phyloP scores from a whole-genome alignment of 768 basidiomycete species.

The Auricularia cornea region DNA sequence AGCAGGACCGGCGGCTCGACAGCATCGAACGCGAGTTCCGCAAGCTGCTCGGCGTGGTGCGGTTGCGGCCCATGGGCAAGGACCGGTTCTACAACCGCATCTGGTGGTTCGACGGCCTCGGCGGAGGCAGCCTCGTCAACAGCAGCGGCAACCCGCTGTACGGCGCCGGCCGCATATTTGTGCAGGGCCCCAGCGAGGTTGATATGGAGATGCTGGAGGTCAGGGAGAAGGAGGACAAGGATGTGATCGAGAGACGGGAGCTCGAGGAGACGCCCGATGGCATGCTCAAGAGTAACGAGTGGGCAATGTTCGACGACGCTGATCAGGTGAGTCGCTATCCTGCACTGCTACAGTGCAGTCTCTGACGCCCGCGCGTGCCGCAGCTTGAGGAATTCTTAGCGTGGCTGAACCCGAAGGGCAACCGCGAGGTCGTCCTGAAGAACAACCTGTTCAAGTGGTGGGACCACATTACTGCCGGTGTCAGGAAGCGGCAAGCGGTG shows the following conservation, averaged over 20 bases:
- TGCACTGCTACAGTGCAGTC: background rate
- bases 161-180: slow-evolving; percentile 81
- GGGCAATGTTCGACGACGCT: slow-evolving; percentile 82
- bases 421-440: slow-evolving; percentile 77
- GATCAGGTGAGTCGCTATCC: slow-evolving; percentile 60
- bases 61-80: slow-evolving; percentile 81
- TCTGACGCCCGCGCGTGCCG: slow-evolving; percentile 7
- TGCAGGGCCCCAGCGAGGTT: slow-evolving; percentile 84
- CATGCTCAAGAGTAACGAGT: slow-evolving; percentile 66
- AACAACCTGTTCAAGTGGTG: slow-evolving; percentile 74
- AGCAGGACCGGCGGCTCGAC: slow-evolving; percentile 71
- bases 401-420: slow-evolving; percentile 91
- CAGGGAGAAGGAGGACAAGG: slow-evolving; percentile 43
- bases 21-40: slow-evolving; percentile 91
- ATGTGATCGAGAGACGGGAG: slow-evolving; percentile 48
- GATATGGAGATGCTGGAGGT: slow-evolving; percentile 66
- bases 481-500: slow-evolving; percentile 67
- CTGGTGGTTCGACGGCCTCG: slow-evolving; percentile 99
- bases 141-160: slow-evolving; percentile 74
- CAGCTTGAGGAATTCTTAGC: slow-evolving; percentile 76
- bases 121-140: slow-evolving; percentile 69
- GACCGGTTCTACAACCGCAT: slow-evolving; percentile 93
- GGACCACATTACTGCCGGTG: slow-evolving; percentile 71
- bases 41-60: slow-evolving; percentile 72
- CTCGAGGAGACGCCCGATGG: slow-evolving; percentile 79